phyloP scores from a whole-genome alignment of 2,329 filamentous ascomycete genomes.

The Colletotrichum trifolii region DNA sequence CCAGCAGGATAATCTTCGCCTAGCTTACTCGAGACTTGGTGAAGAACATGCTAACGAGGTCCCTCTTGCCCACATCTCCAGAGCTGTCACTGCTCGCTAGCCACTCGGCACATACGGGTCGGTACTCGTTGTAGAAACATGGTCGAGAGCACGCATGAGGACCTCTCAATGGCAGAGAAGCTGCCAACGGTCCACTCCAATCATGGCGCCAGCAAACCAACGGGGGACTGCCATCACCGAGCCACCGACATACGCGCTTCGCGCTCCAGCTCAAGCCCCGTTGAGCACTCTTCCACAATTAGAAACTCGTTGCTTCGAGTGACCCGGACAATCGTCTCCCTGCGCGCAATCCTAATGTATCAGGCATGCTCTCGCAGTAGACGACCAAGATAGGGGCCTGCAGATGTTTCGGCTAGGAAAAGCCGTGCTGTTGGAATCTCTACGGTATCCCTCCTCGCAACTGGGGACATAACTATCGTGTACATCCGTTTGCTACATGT shows the following conservation, averaged over 20 bases:
- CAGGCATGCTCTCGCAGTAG: not conserved
- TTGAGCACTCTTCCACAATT: not conserved
- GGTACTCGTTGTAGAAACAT: no score
- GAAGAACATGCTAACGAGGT: no score
- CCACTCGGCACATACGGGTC: no score
- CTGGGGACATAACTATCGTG: not conserved
- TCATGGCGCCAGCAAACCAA: not conserved
- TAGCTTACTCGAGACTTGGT: no score
- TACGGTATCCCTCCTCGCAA: conserved; percentile 8
- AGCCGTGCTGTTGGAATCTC: conserved; percentile 12
- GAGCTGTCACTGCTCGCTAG: no score
- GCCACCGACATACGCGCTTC: not conserved
- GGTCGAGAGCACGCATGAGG: no score
- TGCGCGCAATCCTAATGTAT: not conserved
- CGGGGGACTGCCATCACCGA: conserved; percentile 14
- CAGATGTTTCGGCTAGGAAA: conserved; percentile 33
- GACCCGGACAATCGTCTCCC: conserved; percentile 10
- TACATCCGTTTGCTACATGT: no score
- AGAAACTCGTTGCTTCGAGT: conserved; percentile 5
- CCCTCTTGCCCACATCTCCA: no score
- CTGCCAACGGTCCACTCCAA: no score
- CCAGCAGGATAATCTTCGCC: no score
- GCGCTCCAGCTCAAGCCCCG: conserved; percentile 6
- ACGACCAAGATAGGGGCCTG: conserved; percentile 19
- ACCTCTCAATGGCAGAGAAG: no score